Evolutionary conservation across 495 filamentous ascomycete species (phyloP).

Genomic region (Aspergillus saccharolyticus): DNA sequence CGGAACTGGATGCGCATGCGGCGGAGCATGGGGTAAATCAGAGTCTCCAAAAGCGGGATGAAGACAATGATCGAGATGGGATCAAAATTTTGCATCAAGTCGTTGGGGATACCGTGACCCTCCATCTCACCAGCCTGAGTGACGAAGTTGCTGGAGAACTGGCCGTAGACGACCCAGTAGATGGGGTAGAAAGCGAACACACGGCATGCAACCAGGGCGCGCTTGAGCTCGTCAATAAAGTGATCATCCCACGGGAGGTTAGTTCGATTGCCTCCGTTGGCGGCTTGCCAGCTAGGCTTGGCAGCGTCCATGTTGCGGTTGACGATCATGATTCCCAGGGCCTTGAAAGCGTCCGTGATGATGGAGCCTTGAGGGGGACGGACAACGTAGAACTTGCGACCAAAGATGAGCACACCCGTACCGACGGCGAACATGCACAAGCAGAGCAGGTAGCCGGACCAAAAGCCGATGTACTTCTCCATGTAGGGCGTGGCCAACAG

Average conservation of each 20-base stretch:
- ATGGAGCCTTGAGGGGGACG: conserved; percentile 60
- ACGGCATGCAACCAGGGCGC: conserved; percentile 54
- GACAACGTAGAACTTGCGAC: conserved; percentile 55
- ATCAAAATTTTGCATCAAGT: conserved; percentile 73
- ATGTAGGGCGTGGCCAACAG: conserved; percentile 60
- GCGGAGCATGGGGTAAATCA: conserved; percentile 64
- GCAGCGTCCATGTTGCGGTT: conserved; percentile 53
- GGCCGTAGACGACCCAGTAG: conserved; percentile 58
- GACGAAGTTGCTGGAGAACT: conserved; percentile 56
- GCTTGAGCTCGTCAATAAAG: conserved; percentile 60
- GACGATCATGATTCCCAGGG: conserved; percentile 53
- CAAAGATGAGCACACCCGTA: conserved; percentile 46
- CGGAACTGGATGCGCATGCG: conserved; percentile 60
- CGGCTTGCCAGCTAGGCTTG: conserved; percentile 55
- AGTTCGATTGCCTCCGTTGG: conserved; percentile 31
- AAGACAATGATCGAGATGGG: conserved; percentile 67
- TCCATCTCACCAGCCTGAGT: conserved; percentile 52
- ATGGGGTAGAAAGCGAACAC: conserved; percentile 58
- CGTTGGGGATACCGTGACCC: conserved; percentile 60
- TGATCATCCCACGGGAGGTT: conserved; percentile 53
- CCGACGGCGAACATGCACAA: conserved; percentile 55
- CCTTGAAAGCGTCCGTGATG: conserved; percentile 57
- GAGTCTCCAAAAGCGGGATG: conserved; percentile 63
- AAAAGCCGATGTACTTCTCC: conserved; percentile 66
- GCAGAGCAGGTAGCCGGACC: conserved; percentile 69